Base-by-base conservation (phyloP, 2,329 filamentous ascomycete genomes). In the Diaporthe ilicicola region DNA sequence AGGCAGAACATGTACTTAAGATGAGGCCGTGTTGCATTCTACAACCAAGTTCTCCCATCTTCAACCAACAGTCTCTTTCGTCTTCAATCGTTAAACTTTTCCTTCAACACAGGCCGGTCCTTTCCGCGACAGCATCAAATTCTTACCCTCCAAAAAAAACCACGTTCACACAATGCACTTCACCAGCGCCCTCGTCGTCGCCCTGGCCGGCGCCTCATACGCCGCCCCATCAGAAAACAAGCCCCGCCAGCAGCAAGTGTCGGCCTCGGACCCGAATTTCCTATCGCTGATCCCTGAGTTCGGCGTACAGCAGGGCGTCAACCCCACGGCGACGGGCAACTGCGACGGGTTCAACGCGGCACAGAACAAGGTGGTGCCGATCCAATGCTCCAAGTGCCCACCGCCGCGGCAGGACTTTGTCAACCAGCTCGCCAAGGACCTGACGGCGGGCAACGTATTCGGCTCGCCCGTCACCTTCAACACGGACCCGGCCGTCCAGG, bases 391-490 rank as follows among this genome's bases (percentile, higher is more conserved):
- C 76, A 83, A 82, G 55, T 79, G 77, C 7, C 78, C 77, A 8
- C 78, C 78, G 13, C 77, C 78, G 1, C 71, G 73, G 10, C 81
- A 81, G n/a, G 59, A 44, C 15, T 83, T 81, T 74, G 76, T 79
- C 53, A 82, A 82, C 73, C 81, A 80, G 9, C 81, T 81, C 7
- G 81, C 82, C 34, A 81, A 81, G 67, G 79, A 82, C 70, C 73
- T 83, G 51, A 72, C 74, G 55, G 80, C 79, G 19, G 79, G 81
- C 53, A 81, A 83, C 74, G 72, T 82, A 67, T 64, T 64, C n/a
- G 59, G 59, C 2, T 4, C 2, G 7, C 29, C 59, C 44, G 7
- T 64, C 27, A 64, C 59, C 44, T 64, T 64, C 44, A 50, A 64
- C 59, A 50, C 27, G 29, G 59, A 64, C 44, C 59, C 59, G 59